Conservation (phyloP, 1,139 yeast genomes). For the Yamadazyma kanchanaburiensis region DNA sequence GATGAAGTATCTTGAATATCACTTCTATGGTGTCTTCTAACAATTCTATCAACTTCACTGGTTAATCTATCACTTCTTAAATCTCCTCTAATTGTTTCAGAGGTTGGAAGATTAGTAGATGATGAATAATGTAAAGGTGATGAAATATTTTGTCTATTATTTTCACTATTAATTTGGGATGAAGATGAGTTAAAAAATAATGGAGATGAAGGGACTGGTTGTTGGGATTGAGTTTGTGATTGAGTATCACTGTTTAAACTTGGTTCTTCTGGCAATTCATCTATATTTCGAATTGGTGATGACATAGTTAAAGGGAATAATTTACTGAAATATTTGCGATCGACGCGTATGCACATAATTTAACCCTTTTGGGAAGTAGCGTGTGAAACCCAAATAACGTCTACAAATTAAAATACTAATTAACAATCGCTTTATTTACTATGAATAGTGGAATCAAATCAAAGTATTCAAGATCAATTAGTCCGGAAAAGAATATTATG, state of each 20-base stretch:
- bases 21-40: conserved; percentile 40
- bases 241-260: conserved; percentile 30
- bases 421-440: too few relatives aligned
- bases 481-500: conserved; percentile 8
- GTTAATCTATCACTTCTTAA: conserved; percentile 30
- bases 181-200: conserved; percentile 58
- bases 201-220: conserved; percentile 66
- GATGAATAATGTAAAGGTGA: conserved; percentile 49
- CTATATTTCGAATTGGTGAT: conserved; percentile 28
- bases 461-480: conserved; percentile 7
- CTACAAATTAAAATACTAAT: too few relatives aligned
- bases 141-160: conserved; percentile 23
- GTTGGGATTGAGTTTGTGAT: conserved; percentile 32
- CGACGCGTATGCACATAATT: background rate
- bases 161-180: conserved; percentile 44
- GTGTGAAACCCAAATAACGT: background rate
- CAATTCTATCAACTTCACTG: conserved; percentile 43
- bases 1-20: conserved; percentile 45
- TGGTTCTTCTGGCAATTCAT: conserved; percentile 20
- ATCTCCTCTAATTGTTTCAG: conserved; percentile 24
- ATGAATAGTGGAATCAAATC: too few relatives aligned
- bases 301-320: conserved; percentile 16
- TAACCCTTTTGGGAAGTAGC: background rate
- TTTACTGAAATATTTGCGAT: background rate
- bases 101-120: conserved; percentile 37